Evolutionary conservation across 805 yeast genomes (phyloP).

Genomic region (Lipomyces mesembrius): DNA sequence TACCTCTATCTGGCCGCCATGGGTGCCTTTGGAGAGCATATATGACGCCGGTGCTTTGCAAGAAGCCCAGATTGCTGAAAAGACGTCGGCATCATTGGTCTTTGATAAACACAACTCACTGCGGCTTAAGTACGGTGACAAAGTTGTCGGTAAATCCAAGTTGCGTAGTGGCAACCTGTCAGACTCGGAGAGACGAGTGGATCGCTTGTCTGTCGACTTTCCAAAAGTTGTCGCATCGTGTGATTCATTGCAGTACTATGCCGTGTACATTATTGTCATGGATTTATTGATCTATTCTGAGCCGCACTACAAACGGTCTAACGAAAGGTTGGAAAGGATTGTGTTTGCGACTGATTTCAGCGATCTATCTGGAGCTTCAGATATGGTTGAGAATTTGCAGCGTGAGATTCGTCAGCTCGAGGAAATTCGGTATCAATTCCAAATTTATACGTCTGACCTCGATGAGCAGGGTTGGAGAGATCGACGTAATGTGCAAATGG

Average conservation of each 20-base stretch:
- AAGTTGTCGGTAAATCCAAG: conserved; percentile 27
- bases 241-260: conserved; percentile 73
- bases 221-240: conserved; percentile 70
- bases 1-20: conserved; percentile 79
- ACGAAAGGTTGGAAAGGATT: conserved; percentile 66
- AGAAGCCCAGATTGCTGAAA: conserved; percentile 61
- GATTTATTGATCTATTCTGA: conserved; percentile 74
- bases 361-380: conserved; percentile 57
- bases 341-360: conserved; percentile 72
- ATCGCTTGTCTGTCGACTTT: conserved; percentile 63
- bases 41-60: conserved; percentile 56
- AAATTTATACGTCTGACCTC: conserved; percentile 49
- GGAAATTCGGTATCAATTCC: conserved; percentile 53
- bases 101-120: conserved; percentile 60
- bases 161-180: conserved; percentile 13
- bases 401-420: conserved; percentile 51
- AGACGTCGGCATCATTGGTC: conserved; percentile 64
- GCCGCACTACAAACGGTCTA: conserved; percentile 63
- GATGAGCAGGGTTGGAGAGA: conserved; percentile 49
- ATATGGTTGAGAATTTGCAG: conserved; percentile 57
- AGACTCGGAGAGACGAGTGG: conserved; percentile 43
- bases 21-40: conserved; percentile 77
- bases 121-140: conserved; percentile 45
- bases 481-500: conserved; percentile 25
- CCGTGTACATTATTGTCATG: conserved; percentile 64